Evolutionary conservation across 192 early-diverging fungal genomes (phyloP).

Genomic region (Dissophora globulifera): DNA sequence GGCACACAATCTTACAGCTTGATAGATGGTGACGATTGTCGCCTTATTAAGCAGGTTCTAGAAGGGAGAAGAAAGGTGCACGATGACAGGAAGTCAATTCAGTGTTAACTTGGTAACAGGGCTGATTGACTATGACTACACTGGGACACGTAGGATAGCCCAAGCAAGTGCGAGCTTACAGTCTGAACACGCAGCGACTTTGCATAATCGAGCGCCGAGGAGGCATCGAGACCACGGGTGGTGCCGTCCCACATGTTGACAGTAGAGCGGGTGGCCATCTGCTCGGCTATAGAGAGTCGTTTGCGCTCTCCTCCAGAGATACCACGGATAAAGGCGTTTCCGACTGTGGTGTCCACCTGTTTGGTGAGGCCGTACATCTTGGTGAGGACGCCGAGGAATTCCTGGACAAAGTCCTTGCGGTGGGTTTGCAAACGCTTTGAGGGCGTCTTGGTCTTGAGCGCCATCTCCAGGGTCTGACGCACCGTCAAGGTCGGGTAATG

Average conservation of each 20-base stretch:
- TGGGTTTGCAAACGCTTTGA: constrained; percentile 62
- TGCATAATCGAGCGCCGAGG: constrained; percentile 83
- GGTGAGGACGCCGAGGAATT: constrained; percentile 67
- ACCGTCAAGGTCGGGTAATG: constrained; percentile 86
- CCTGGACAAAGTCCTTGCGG: constrained; percentile 58
- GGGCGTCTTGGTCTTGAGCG: constrained; percentile 77
- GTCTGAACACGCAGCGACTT: constrained; percentile 78
- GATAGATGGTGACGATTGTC: constrained; percentile 73
- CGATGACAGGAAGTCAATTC: no score
- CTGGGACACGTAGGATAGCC: neutral
- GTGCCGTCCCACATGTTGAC: constrained; percentile 77
- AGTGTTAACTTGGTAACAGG: no score
- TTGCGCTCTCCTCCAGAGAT: constrained; percentile 86
- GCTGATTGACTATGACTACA: no score
- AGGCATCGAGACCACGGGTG: constrained; percentile 83
- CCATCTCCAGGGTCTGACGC: constrained; percentile 81
- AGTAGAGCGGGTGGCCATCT: constrained; percentile 66
- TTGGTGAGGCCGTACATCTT: constrained; percentile 71
- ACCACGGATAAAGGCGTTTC: constrained; percentile 80
- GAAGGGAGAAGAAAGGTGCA: neutral
- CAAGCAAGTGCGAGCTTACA: neutral
- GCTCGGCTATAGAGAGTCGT: constrained; percentile 82
- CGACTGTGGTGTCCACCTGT: constrained; percentile 74
- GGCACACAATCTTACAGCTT: constrained; percentile 70
- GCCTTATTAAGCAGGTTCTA: constrained; percentile 72